Percentiles rank a stretch among this genome's conserved stretches.
Evolutionary conservation across 305 asterid species (phyloP).

Genomic region (Caryopteris hybrid): DNA sequence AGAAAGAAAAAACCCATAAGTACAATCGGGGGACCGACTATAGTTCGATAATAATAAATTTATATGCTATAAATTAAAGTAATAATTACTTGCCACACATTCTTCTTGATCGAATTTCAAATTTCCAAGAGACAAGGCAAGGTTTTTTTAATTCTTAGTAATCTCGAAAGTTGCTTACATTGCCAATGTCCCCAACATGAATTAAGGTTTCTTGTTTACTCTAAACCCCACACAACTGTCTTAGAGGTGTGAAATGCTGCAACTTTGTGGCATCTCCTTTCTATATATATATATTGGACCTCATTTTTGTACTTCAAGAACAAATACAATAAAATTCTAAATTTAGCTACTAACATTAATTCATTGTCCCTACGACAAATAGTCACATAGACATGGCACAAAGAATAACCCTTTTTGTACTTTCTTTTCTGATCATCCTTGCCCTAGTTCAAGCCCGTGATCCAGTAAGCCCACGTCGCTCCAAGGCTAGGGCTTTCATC

Average conservation of each 20-base stretch:
- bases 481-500: slow-evolving; percentile 37
- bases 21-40: too few species aligned
- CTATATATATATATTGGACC: slow-evolving; percentile 32
- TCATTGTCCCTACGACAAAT: too few species aligned
- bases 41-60: too few species aligned
- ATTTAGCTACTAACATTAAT: too few species aligned
- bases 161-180: slow-evolving; percentile 5
- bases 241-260: slow-evolving; percentile 13
- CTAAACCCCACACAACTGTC: slow-evolving; percentile 16
- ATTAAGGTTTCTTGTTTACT: slow-evolving; percentile 29
- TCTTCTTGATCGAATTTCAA: slow-evolving; percentile 28
- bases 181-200: slow-evolving; percentile 26
- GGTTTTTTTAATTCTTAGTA: background rate
- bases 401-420: slow-evolving; percentile 2
- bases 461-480: background rate
- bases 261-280: slow-evolving; percentile 12
- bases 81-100: slow-evolving; percentile 10
- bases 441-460: slow-evolving; percentile 22
- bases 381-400: slow-evolving; percentile 24
- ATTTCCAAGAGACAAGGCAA: background rate
- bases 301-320: background rate
- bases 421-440: slow-evolving; percentile 21
- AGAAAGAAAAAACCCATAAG: too few species aligned
- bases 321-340: background rate
- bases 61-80: background rate